Evolutionary conservation across 305 asterid species (phyloP).

Genomic region (Lippia alba): DNA sequence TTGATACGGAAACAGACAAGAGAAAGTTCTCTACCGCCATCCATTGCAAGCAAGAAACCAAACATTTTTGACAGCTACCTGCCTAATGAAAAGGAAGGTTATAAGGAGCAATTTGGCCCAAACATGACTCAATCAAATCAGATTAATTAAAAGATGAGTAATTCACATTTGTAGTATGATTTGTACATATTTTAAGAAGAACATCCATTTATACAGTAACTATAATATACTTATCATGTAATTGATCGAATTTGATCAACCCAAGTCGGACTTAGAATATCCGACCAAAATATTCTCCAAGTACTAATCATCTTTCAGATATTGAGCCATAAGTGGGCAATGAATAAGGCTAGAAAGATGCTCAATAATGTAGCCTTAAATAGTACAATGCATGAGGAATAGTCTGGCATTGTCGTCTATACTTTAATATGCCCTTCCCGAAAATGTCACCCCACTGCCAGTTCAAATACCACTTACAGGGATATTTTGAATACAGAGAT

Average conservation of each 20-base stretch:
- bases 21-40: slow-evolving; percentile 17
- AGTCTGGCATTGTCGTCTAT: slow-evolving; percentile 20
- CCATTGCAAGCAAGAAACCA: slow-evolving; percentile 49
- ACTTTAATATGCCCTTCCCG: background rate
- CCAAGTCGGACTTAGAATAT: no score
- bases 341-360: slow-evolving; percentile 32
- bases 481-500: background rate
- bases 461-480: slow-evolving; percentile 28
- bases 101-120: background rate
- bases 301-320: slow-evolving; percentile 10
- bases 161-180: no score
- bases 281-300: slow-evolving; percentile 34
- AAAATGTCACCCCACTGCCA: slow-evolving; percentile 25
- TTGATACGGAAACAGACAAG: background rate
- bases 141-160: no score
- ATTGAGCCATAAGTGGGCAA: slow-evolving; percentile 26
- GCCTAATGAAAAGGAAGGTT: slow-evolving; percentile 24
- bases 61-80: slow-evolving; percentile 38
- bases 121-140: no score
- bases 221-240: no score
- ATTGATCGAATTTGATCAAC: no score
- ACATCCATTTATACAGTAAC: no score
- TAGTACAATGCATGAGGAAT: slow-evolving; percentile 22
- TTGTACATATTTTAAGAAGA: no score
- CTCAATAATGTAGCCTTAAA: slow-evolving; percentile 35